A percentile compares a stretch with the other conserved stretches of the same genome.
Evolutionary conservation across 2,329 filamentous ascomycete genomes (phyloP).

Genomic region (Cytospora leucostoma): DNA sequence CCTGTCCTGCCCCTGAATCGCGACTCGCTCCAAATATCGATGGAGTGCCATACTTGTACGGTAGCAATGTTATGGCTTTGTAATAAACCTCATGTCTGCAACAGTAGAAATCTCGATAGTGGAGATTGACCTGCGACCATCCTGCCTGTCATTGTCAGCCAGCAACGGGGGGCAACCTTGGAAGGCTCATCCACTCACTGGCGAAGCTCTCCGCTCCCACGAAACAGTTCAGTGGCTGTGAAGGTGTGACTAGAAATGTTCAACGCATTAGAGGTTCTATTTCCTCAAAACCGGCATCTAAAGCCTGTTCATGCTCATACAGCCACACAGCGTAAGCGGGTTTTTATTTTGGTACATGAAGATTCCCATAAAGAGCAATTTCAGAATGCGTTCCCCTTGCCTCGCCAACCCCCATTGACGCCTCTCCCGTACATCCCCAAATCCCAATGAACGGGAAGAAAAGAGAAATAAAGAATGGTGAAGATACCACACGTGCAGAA

Average conservation of each 20-base stretch:
- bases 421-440: constrained; percentile 22
- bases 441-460: constrained; percentile 14
- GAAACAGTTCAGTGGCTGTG: neutral
- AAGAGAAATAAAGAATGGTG: neutral
- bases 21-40: neutral
- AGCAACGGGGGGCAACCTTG: neutral
- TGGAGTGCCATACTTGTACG: too few species aligned
- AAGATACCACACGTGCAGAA: constrained; percentile 2
- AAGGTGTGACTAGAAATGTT: neutral
- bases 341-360: constrained; percentile 16
- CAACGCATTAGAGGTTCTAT: constrained; percentile 18
- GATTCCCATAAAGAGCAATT: constrained; percentile 9
- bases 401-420: constrained; percentile 20
- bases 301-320: constrained; percentile 11
- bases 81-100: too few species aligned
- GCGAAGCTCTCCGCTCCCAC: neutral
- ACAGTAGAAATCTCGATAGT: too few species aligned
- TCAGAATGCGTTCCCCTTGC: constrained; percentile 16
- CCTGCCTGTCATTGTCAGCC: neutral
- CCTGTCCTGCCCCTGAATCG: neutral
- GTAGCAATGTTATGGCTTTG: too few species aligned
- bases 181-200: neutral
- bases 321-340: constrained; percentile 6
- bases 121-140: neutral
- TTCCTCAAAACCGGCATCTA: constrained; percentile 7